Base-by-base conservation (phyloP, 208 protist genomes). In the Vickermania ingenoplastis region DNA sequence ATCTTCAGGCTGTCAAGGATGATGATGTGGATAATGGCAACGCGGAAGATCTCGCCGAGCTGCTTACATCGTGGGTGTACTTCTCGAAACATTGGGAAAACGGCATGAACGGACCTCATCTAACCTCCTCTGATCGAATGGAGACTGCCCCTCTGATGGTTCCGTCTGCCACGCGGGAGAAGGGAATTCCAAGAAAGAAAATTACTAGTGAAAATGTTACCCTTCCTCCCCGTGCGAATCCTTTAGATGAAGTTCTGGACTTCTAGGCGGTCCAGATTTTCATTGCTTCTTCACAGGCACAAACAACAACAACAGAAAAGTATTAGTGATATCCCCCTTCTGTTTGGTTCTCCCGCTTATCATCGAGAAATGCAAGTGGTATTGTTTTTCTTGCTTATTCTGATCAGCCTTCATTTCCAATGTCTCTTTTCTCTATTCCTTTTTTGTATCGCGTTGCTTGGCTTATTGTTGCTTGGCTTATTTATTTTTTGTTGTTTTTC, bases 31-130 rank as follows among this genome's bases (percentile, higher is more conserved):
- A 82, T 0, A 48, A 59, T 27, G 63, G 75, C 14, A 41, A 60
- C 11, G 50, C 67, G 5, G 31, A 57, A 14, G 61, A 83, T 48
- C 21, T 84, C 24, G 67, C 67, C 1, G 86, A 92, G 54, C 77
- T 83, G 41, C 64, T 92, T 0, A 57, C 60, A 1, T 41, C 73
- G 49, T 89, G 80, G 73, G 62, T 65, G 57, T 85, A 86, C 67
- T 92, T 92, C 65, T 69, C 75, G 1, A 13, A 25, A 2, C 71
- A 63, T 27, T 92, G 81, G 86, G 79, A 61, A 2, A 67, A 66
- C 7, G 81, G 81, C 2, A 57, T 92, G 61, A 66, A 78, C 14
- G 86, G 86, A 0, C 86, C 86, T 3, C 31, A 50, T 1, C 25
- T 29, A 17, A 17, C 48, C n/a, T 30, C 53, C 60, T 28, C 26